These are phyloP conservation scores for Eucalyptus caleyi DNA, from an alignment of 345 rosid genomes.

Conservation along the genomic window DNA sequence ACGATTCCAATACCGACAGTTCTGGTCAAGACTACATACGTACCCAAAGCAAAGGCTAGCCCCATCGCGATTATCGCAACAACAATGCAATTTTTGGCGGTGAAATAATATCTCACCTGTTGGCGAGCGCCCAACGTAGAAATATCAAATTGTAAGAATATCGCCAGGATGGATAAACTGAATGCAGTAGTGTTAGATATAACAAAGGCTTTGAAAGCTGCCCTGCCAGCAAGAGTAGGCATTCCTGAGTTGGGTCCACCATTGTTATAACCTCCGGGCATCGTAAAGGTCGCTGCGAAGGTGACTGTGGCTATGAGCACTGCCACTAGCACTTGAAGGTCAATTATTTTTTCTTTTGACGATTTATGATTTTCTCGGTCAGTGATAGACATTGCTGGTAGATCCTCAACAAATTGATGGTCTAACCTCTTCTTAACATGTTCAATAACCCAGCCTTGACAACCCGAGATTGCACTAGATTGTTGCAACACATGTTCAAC, in stretches of 20 bases:
- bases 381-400: background rate
- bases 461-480: accelerated
- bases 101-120: accelerated
- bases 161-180: background rate
- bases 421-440: background rate
- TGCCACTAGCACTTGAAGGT: background rate
- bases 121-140: background rate
- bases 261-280: background rate
- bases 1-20: background rate
- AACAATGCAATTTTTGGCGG: accelerated
- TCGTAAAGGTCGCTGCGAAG: background rate
- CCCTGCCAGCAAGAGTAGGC: background rate
- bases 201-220: background rate
- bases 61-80: background rate
- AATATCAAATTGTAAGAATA: background rate
- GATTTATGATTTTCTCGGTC: accelerated
- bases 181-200: background rate
- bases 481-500: background rate
- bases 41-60: background rate
- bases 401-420: background rate
- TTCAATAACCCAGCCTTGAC: background rate
- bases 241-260: background rate
- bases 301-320: background rate
- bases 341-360: background rate
- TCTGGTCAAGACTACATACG: background rate